phyloP scores from a whole-genome alignment of 106 monocot genomes.

The Dioscorea zingiberensis region DNA sequence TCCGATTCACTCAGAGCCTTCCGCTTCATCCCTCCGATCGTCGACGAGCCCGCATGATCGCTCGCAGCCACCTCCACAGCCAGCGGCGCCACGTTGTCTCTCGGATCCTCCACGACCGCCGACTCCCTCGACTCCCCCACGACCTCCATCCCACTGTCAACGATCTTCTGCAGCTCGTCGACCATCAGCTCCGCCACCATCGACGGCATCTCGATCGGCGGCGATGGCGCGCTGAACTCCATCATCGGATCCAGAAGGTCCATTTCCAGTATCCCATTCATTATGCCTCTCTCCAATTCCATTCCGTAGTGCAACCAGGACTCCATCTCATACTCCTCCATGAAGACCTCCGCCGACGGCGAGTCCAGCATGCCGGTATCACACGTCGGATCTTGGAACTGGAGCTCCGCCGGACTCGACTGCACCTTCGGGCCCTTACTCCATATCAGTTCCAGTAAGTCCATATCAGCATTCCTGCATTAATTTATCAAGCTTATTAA shows the following conservation, averaged over 20 bases:
- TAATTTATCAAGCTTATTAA: no score
- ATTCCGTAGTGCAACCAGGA: background rate
- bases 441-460: constrained; percentile 6
- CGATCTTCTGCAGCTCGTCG: background rate
- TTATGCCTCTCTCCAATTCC: background rate
- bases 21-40: background rate
- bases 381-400: background rate
- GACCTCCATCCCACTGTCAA: background rate
- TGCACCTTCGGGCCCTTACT: background rate
- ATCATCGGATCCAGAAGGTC: no score
- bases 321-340: constrained; percentile 1
- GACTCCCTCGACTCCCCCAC: no score
- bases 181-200: background rate
- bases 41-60: background rate
- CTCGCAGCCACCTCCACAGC: background rate
- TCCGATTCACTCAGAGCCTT: background rate
- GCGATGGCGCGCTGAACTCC: background rate
- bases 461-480: constrained; percentile 1
- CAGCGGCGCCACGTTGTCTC: background rate
- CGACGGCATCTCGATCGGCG: background rate
- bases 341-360: background rate
- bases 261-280: no score
- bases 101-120: background rate
- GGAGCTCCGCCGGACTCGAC: background rate
- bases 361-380: background rate